Base-by-base conservation (phyloP, 768 basidiomycete species). In the Fomitopsis pulvina region DNA sequence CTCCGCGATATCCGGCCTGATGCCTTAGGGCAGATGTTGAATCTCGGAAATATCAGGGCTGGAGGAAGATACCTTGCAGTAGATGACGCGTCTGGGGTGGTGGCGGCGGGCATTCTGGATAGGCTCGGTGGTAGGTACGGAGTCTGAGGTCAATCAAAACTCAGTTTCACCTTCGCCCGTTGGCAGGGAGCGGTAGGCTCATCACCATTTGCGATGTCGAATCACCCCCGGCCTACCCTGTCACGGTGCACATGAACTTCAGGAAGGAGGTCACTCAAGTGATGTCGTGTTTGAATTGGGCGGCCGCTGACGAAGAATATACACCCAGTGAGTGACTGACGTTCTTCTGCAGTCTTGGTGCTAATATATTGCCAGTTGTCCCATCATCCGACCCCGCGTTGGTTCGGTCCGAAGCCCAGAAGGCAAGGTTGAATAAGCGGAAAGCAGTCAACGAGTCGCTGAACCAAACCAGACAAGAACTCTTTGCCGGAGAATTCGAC, bases 211-310 rank as follows among this genome's bases (percentile, higher is more conserved):
- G 85, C 56, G 90, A 94, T 54, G 79, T 84, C 27, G 95, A 97
- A 59, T 91, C 88, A 11, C 93, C 95, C 4, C 95, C 96, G 6
- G 86, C 92, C 37, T 95, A 91, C 65, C 87, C 89, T 11, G 78
- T 92, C 20, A 66, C 92, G 62, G 70, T 73, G 2, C 73, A 85
- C 51, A 92, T 98, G 90, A 98, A 98, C 68, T 92, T 93, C 60
- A 69, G 78, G 12, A 69, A 77, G 32, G 73, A 78, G 39, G 60
- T 69, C 10, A 70, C 74, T 16, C 66, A 76, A 4, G 73, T 83
- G 10, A 68, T 91, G 50, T 71, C 76, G 2, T 81, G 82, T 0
- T 67, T 98, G 18, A 96, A 96, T 64, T 99, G 95, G 95, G 87
- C 89, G 21, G 87, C 89, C 10, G 82, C 85, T 14, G 83, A 91